These are phyloP conservation scores for Colletotrichum incanum DNA, from an alignment of 2,329 filamentous ascomycete species.

Conservation along the genomic window DNA sequence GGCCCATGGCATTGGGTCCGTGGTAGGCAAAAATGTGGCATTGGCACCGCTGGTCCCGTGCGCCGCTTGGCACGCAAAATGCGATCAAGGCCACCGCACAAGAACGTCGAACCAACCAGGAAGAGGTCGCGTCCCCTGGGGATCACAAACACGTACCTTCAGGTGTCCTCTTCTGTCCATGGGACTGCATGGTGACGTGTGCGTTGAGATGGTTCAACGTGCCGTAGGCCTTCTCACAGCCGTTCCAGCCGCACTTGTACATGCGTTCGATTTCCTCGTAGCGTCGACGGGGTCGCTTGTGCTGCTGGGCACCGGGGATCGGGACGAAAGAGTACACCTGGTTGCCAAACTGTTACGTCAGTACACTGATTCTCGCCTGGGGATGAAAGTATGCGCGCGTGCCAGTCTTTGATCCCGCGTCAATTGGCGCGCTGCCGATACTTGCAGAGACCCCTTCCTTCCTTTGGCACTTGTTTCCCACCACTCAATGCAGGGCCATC, in stretches of 20 bases:
- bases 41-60: background rate
- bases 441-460: background rate
- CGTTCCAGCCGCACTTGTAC: constrained; percentile 99
- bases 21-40: background rate
- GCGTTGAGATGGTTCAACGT: constrained; percentile 98
- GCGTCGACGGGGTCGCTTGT: constrained; percentile 92
- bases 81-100: background rate
- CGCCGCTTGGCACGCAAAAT: background rate
- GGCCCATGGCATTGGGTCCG: constrained; percentile 20
- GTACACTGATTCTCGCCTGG: constrained; percentile 26
- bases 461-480: background rate
- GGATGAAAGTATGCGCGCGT: constrained; percentile 10
- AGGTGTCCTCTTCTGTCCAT: constrained; percentile 93
- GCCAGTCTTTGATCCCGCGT: background rate
- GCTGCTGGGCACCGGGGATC: constrained; percentile 96
- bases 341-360: constrained; percentile 44
- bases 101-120: background rate
- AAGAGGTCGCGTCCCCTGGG: background rate
- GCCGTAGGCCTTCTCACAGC: constrained; percentile 98
- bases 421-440: no score
- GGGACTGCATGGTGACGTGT: constrained; percentile 98
- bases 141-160: constrained; percentile 80
- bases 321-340: constrained; percentile 98
- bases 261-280: constrained; percentile 99
- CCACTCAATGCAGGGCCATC: no score